Base-by-base conservation (phyloP, 83 land plant species). In the Thuja plicata region DNA sequence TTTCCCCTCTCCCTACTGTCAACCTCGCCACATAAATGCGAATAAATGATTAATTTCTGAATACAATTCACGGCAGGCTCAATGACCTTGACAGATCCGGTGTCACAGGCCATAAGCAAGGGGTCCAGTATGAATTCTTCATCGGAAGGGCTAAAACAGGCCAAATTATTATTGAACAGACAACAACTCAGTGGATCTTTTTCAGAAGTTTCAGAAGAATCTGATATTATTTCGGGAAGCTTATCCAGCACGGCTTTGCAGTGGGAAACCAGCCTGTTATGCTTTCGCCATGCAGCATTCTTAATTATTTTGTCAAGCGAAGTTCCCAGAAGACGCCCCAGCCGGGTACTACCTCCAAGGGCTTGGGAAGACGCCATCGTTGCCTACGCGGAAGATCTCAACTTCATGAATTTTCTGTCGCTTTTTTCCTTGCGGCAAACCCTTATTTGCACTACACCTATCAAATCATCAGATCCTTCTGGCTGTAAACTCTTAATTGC, bases 281-380 rank as follows among this genome's bases (percentile, higher is more conserved):
- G 99, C 90, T 95, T 95, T n/a, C 99, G 89, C 99, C 99, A 98
- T 16, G 99, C 92, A 3, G 92, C 96, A 88, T 96, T 98, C 88
- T 98, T 98, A 78, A 97, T 90, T 92, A 98, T 94, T 93, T 94
- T 95, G 91, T 98, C 99, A 86, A 98, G 91, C 4, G 96, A 93
- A 1, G 97, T 95, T n/a, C 95, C 96, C 74, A 97, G 79, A 40
- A 91, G 89, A 24, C 94, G 92, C 27, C 96, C 96, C 87, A 90
- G 82, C 5, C 94, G 91, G 60, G 96, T 91, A 11, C 87, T 37
- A 35, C 94, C 94, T 62, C 96, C 97, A 0, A 94, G 94, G 89
- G 94, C 34, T 45, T 92, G 93, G n/a, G 92, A 92, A n/a, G 90
- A 57, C 55, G 94, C 90, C 93, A 92, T 90, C 3, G 16, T 35